phyloP scores from a whole-genome alignment of 352 stramenopile species.

The Phytophthora fragariae region DNA sequence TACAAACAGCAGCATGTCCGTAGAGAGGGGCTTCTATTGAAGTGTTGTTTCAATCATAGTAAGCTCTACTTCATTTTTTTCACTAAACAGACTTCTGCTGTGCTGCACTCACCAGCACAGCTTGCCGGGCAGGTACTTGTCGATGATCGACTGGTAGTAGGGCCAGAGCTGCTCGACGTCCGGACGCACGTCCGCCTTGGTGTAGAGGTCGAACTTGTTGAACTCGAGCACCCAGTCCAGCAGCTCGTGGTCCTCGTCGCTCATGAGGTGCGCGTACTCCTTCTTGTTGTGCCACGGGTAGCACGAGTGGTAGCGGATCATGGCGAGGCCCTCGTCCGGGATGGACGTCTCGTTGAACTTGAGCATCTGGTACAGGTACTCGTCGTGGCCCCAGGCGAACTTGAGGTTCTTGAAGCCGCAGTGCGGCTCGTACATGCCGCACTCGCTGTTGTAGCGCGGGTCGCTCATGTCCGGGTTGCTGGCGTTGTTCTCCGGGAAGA shows the following conservation, averaged over 20 bases:
- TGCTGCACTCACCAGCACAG: slow-evolving; percentile 63
- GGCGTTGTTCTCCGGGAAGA: slow-evolving; percentile 92
- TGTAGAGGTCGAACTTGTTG: slow-evolving; percentile 96
- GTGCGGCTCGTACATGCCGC: slow-evolving; percentile 89
- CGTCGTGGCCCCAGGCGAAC: slow-evolving; percentile 93
- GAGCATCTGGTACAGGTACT: slow-evolving; percentile 96
- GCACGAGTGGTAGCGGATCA: slow-evolving; percentile 95
- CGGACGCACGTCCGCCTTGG: slow-evolving; percentile 84
- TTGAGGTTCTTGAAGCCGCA: slow-evolving; percentile 92
- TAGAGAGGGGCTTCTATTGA: no score
- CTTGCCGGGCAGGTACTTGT: slow-evolving; percentile 91
- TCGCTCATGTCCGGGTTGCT: slow-evolving; percentile 93
- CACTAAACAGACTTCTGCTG: background rate
- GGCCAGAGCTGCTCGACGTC: slow-evolving; percentile 90
- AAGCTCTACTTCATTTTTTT: no score
- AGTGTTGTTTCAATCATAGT: no score
- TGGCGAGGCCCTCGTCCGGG: slow-evolving; percentile 90
- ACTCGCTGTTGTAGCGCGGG: slow-evolving; percentile 82
- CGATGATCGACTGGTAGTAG: slow-evolving; percentile 92
- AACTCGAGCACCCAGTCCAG: slow-evolving; percentile 94
- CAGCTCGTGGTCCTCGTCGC: slow-evolving; percentile 82
- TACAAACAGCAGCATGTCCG: no score
- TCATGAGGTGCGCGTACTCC: slow-evolving; percentile 92
- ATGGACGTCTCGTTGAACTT: slow-evolving; percentile 90
- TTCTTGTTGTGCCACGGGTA: slow-evolving; percentile 96